Conservation (phyloP, 1,139 yeast species). For the Nakaseomyces kungkrabaensis region DNA sequence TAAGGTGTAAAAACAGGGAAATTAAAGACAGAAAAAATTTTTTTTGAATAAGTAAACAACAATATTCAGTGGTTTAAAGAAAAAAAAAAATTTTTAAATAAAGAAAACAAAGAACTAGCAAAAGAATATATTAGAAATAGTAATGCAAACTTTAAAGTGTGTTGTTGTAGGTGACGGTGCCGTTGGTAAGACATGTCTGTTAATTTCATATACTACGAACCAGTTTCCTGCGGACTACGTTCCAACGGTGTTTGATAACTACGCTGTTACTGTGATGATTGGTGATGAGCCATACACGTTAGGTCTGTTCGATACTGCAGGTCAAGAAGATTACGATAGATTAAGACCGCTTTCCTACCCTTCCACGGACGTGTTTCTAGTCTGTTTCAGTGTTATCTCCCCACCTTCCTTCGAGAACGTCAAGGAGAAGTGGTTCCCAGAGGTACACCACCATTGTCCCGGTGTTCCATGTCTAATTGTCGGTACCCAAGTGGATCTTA, state of each 20-base stretch:
- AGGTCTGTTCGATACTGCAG: constrained; percentile 94
- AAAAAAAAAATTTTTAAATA: neutral
- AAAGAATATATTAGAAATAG: neutral
- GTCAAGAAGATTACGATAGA: constrained; percentile 96
- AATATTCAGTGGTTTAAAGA: no score
- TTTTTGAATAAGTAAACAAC: no score
- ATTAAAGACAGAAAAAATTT: no score
- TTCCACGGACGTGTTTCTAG: constrained; percentile 87
- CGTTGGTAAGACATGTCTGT: constrained; percentile 82
- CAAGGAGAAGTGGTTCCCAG: constrained; percentile 95
- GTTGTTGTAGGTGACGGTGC: constrained; percentile 98
- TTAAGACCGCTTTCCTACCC: constrained; percentile 92
- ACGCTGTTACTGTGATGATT: constrained; percentile 93
- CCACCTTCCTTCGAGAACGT: constrained; percentile 96
- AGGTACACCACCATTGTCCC: constrained; percentile 94
- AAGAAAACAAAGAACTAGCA: neutral
- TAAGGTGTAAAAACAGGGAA: no score
- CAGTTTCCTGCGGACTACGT: constrained; percentile 81
- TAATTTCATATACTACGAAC: constrained; percentile 79
- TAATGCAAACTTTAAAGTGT: constrained; percentile 81
- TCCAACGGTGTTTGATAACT: constrained; percentile 87
- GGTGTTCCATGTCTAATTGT: constrained; percentile 92
- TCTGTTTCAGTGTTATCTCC: constrained; percentile 85
- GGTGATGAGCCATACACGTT: constrained; percentile 96
- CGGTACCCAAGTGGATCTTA: constrained; percentile 87